These are phyloP conservation scores for Carex cristatella DNA, from an alignment of 176 grass and related monocot genomes.

Conservation along the genomic window DNA sequence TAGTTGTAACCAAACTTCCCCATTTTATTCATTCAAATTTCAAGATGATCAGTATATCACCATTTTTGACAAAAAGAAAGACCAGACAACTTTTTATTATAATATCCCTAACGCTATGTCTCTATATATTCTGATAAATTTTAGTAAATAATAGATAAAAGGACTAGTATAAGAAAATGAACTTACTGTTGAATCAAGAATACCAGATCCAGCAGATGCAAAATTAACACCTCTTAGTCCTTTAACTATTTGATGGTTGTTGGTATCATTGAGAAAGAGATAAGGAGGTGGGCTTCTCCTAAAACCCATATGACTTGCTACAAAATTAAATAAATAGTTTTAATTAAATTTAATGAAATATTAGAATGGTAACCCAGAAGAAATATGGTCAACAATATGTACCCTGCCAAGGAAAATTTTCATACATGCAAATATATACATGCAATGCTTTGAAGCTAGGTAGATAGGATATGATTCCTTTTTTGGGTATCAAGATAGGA, in stretches of 20 bases:
- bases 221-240: constrained; percentile 56
- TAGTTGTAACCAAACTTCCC: background rate
- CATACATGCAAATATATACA: too few species aligned
- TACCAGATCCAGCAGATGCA: constrained; percentile 62
- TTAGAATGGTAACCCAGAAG: background rate
- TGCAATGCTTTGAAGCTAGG: too few species aligned
- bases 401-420: background rate
- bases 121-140: background rate
- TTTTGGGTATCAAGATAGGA: too few species aligned
- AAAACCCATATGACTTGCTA: constrained; percentile 52
- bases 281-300: constrained; percentile 53
- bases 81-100: too few species aligned
- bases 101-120: too few species aligned
- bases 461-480: too few species aligned
- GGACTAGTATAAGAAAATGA: background rate
- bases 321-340: background rate
- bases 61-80: too few species aligned
- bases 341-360: background rate
- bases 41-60: too few species aligned
- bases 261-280: constrained; percentile 35
- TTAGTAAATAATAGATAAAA: background rate
- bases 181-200: constrained; percentile 70
- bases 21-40: background rate
- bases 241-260: constrained; percentile 25
- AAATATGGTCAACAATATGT: background rate